Evolutionary conservation across 345 rosid genomes (phyloP), one percentile per base, ranked within the genome.

Genomic region (Euphorbia lathyris): DNA sequence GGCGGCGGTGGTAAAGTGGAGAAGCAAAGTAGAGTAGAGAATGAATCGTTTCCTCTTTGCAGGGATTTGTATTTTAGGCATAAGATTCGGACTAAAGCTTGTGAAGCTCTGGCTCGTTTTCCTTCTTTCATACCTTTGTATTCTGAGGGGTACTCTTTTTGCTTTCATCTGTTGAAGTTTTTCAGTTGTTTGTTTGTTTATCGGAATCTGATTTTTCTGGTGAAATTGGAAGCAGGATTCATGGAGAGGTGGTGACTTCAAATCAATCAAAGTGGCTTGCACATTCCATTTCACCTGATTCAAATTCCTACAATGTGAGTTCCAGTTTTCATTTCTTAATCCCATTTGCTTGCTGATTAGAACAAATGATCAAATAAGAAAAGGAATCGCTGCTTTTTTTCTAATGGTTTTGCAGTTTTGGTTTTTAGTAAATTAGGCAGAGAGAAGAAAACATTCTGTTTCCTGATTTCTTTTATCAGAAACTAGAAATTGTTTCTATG

Each of bases 221-320:
- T 62, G 74, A 29, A 56, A n/a, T 30, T 66, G 25, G 53, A 62
- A 47, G 30, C 83, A 93, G 96, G 79, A 74, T 89, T 78, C 96
- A 87, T 74, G 97, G 96, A n/a, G 97, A 91, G 71, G 93, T 84
- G 71, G 89, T 80, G 50, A 78, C 82, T 29, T 77, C 96, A 58
- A 80, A 75, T 59, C 79, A 85, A 72, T 78, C 92, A 29, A 74
- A 59, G 70, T 93, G 98, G 98, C 27, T 89, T 53, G 67, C 43
- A 71, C 63, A 58, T 25, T 71, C 68, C 58, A 67, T 23, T 69
- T 42, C 63, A 60, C 66, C 34, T 64, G 84, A 72, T 58, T 73
- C 83, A 14, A 73, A 73, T 50, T 20, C 75, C 69, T 72, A 76
- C 57, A 58, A 56, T 74, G 96, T 90, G 65, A 43, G 27, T 55